Base-by-base conservation (phyloP, 2,329 filamentous ascomycete species). In the Alternaria sp. region DNA sequence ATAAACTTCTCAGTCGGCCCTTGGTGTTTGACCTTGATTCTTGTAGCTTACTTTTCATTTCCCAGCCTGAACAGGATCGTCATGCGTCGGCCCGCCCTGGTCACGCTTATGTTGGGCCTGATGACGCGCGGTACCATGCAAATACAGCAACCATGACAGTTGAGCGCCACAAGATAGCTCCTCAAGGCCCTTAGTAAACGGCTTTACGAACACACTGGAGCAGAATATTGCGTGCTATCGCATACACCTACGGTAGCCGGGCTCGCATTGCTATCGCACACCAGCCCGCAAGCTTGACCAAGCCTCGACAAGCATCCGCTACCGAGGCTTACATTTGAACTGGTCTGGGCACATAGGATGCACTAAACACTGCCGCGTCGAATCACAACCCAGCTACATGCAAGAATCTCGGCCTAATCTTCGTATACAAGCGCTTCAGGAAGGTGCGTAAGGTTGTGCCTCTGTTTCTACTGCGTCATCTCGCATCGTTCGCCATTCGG, bases 271-370 rank as follows among this genome's bases (percentile, higher is more conserved):
- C 30, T 52, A 50, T 44, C 20, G 18, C 18, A 27, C 22, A 5
- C 30, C 22, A 32, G 11, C 36, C 45, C 41, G n/a, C 40, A 36
- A 55, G 60, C 57, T 54, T 22, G 36, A 57, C 59, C 57, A 68
- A 68, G 65, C 64, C 59, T 66, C 30, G 43, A 66, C 62, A 68
- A 68, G 65, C 65, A 62, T 63, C 53, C 38, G 40, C 20, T 60
- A 43, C 56, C 63, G 56, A 64, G 61, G 59, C 64, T 64, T 64
- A 59, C 43, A 57, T 55, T 51, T 48, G 32, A 49, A 22, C 22
- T 45, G 46, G 40, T 41, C 44, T 48, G 41, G 48, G 41, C 36
- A n/a, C 18, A 7, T 12, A 5, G 27, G 32, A 58, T 56, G 51
- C 54, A 41, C 59, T 59, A 60, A 28, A 16, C 22, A 34, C 4